Conservation (phyloP, 2,329 filamentous ascomycete genomes). For the Ambrosiella cleistominuta region DNA sequence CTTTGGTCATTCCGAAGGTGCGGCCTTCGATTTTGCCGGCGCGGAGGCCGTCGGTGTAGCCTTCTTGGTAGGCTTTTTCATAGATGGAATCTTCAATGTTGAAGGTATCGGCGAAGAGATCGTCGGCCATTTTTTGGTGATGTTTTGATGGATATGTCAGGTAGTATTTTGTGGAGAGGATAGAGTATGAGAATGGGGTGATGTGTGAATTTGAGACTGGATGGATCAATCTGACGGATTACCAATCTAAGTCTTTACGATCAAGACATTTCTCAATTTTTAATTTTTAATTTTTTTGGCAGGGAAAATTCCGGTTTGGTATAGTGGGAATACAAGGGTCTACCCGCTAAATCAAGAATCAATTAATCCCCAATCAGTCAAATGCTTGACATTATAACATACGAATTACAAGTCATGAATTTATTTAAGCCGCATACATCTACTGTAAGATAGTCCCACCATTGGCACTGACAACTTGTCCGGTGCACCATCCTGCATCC, state of each 20-base stretch:
- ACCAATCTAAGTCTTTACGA: no score
- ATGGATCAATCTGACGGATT: no score
- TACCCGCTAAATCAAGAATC: no score
- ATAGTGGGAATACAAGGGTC: no score
- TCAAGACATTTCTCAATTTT: no score
- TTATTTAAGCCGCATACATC: no score
- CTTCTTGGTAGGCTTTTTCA: slow-evolving; percentile 60
- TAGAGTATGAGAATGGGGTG: not conserved
- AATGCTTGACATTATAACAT: no score
- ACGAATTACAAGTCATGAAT: no score
- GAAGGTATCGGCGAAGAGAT: slow-evolving; percentile 39
- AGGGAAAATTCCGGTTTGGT: no score
- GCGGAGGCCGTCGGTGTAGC: slow-evolving; percentile 54
- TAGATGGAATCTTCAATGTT: slow-evolving; percentile 57
- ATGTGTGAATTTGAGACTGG: not conserved
- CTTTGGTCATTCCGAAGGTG: slow-evolving; percentile 77
- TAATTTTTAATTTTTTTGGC: no score
- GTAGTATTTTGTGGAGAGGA: not conserved
- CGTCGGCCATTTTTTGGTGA: slow-evolving; percentile 17
- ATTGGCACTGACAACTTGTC: slow-evolving; percentile 64
- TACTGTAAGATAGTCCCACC: slow-evolving; percentile 42
- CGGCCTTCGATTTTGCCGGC: slow-evolving; percentile 78
- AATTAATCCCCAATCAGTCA: no score
- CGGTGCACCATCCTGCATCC: slow-evolving; percentile 63
- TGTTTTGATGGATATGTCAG: not conserved